Evolutionary conservation across 495 filamentous ascomycete genomes (phyloP).

Genomic region (Xylaria flabelliformis): DNA sequence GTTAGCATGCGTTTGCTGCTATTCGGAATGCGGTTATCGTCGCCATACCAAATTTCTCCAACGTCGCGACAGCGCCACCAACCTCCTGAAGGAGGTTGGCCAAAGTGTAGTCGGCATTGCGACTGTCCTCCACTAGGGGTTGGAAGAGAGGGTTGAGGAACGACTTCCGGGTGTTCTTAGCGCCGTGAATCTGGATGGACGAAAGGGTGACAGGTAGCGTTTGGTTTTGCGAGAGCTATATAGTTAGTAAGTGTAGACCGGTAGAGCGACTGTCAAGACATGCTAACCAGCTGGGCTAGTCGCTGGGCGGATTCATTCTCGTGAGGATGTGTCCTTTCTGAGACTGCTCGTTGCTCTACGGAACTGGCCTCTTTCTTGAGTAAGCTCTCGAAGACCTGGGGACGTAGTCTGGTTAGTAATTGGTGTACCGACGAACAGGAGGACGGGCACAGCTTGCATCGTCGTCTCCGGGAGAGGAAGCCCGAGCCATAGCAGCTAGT

Average conservation of each 20-base stretch:
- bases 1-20: conserved; percentile 28
- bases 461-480: conserved; percentile 31
- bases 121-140: conserved; percentile 73
- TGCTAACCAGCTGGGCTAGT: conserved; percentile 37
- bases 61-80: conserved; percentile 69
- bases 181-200: conserved; percentile 78
- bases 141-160: conserved; percentile 82
- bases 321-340: conserved; percentile 29
- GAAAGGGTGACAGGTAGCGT: conserved; percentile 76
- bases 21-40: neutral
- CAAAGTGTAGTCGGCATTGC: conserved; percentile 73
- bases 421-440: neutral
- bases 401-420: conserved; percentile 17
- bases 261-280: conserved; percentile 12
- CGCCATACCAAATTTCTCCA: conserved; percentile 75
- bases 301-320: conserved; percentile 36
- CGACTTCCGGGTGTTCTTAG: conserved; percentile 73
- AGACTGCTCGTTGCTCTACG: conserved; percentile 32
- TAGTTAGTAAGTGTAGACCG: conserved; percentile 3
- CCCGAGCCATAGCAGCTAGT: conserved; percentile 33
- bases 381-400: conserved; percentile 38
- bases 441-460: conserved; percentile 31
- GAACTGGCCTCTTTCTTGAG: conserved; percentile 37
- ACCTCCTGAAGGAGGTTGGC: conserved; percentile 76
- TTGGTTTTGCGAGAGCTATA: conserved; percentile 75